Evolutionary conservation across 116 monocot species (phyloP).

Genomic region (Iris pallida): DNA sequence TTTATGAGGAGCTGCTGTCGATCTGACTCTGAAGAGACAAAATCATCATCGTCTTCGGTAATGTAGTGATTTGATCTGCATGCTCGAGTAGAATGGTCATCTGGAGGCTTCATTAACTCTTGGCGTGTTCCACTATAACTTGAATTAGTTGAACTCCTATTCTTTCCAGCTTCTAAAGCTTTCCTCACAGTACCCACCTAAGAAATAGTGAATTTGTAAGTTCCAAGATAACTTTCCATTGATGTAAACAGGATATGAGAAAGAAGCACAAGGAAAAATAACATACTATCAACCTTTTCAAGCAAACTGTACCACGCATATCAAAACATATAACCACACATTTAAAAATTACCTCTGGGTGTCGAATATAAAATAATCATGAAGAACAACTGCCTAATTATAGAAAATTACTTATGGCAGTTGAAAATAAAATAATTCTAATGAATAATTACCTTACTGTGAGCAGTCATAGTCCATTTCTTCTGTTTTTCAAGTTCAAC

Average conservation of each 20-base stretch:
- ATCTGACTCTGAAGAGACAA: constrained; percentile 89
- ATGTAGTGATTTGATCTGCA: constrained; percentile 38
- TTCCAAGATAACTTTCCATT: too few species aligned
- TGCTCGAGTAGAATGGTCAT: constrained; percentile 17
- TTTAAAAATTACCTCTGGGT: too few species aligned
- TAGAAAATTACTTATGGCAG: too few species aligned
- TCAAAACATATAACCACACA: not conserved
- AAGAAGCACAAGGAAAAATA: too few species aligned
- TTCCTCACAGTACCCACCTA: constrained; percentile 55
- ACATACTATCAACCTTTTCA: not conserved
- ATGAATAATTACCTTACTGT: constrained; percentile 45
- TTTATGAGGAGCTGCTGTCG: constrained; percentile 77
- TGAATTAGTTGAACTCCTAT: constrained; percentile 13
- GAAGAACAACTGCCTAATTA: too few species aligned
- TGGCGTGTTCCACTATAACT: constrained; percentile 17
- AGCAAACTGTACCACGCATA: not conserved
- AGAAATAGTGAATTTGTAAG: not conserved
- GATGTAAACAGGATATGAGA: too few species aligned
- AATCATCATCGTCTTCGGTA: constrained; percentile 59
- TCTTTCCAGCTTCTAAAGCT: constrained; percentile 42
- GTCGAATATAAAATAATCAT: too few species aligned
- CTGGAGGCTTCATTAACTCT: constrained; percentile 44
- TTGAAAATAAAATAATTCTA: too few species aligned
- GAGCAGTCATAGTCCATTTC: constrained; percentile 69
- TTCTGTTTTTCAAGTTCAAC: constrained; percentile 58